Evolutionary conservation across 2,329 filamentous ascomycete genomes (phyloP), one percentile per base, ranked within the genome.

Genomic region (Ascochyta fabae): DNA sequence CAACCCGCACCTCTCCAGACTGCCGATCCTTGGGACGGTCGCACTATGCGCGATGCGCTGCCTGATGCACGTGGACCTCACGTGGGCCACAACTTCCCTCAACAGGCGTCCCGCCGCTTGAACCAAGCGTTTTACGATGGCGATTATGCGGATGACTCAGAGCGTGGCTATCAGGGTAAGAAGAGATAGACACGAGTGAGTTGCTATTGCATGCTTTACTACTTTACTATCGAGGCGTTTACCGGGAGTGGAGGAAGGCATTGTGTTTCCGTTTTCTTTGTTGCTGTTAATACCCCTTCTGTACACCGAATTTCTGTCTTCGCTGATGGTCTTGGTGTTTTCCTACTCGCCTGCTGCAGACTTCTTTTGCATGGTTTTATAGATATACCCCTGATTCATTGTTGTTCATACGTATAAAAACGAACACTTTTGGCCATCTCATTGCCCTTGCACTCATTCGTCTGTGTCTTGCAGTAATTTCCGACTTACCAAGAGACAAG

Each of bases 11-110:
- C 48, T 31, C 8, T 19, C 2, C 13, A 39, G 27, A n/a, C 40
- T 3, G 7, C 24, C 7, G 68, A 67, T 19, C 60, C 67, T 0
- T 73, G 70, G 70, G 69, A 72, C 16, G 34, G 55, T 4, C 69
- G 67, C 27, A 58, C 48, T 27, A 34, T 68, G 51, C 57, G 53
- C 4, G 54, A 60, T 4, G 59, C 62, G 6, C 56, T 71, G 12
- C 69, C 70, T 2, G 19, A 50, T 8, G 26, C 60, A 0, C 49
- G 64, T 0, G 58, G 60, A 5, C 15, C 53, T 5, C 35, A 36
- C 1, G 41, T 50, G 35, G 9, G 55, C 0, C 49, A 59, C 10
- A 53, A 38, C 9, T 55, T 58, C 33, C 64, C 60, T 8, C 61
- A 63, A 24, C 62, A 65, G 31, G 68, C 67, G 4, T 61, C 61